These are phyloP conservation scores for Potentilla sterilis DNA, from an alignment of 306 rosid genomes.

Conservation along the genomic window DNA sequence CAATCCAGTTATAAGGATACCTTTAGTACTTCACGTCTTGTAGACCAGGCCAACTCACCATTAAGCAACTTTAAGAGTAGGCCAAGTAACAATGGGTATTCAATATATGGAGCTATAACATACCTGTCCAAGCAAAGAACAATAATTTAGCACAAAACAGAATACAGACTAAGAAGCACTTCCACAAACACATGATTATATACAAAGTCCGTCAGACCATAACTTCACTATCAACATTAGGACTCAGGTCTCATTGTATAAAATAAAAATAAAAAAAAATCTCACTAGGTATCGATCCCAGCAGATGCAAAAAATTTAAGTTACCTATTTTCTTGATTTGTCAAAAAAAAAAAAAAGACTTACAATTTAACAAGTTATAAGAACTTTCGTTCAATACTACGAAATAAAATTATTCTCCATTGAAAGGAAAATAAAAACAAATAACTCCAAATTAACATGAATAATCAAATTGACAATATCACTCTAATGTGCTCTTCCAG, in stretches of 20 bases:
- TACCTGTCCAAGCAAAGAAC: conserved; percentile 48
- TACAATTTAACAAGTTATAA: background rate
- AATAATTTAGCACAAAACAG: background rate
- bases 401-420: background rate
- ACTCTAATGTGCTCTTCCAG: background rate
- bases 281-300: background rate
- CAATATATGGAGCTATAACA: conserved; percentile 94
- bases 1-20: conserved; percentile 38
- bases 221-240: background rate
- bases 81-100: conserved; percentile 83
- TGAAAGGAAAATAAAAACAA: background rate
- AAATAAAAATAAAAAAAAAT: background rate
- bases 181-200: background rate
- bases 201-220: background rate
- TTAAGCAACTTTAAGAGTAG: conserved; percentile 83
- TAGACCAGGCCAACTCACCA: conserved; percentile 97
- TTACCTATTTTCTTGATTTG: background rate
- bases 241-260: background rate
- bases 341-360: background rate
- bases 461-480: background rate
- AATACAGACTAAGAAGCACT: background rate
- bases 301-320: background rate
- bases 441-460: background rate
- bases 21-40: conserved; percentile 96
- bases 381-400: background rate